A percentile compares a stretch with the other conserved stretches of the same genome.
Conservation (phyloP, 2,329 filamentous ascomycete species). For the Botrytis cinerea region DNA sequence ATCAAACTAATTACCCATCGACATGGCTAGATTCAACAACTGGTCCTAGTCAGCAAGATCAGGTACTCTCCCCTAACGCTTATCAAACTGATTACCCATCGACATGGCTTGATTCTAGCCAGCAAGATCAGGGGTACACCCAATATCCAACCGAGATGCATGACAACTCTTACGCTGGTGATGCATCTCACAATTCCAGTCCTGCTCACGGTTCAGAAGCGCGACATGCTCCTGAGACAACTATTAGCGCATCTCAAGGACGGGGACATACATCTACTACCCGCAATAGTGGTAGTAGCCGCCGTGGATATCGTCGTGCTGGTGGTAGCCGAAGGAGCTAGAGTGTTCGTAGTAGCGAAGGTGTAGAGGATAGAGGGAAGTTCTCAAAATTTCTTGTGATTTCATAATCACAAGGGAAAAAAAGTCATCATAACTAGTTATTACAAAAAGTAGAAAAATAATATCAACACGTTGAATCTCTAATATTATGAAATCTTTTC, state of each 20-base stretch:
- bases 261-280: neutral
- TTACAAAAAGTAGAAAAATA: no score
- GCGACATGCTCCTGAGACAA: neutral
- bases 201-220: neutral
- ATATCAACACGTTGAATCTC: no score
- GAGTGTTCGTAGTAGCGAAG: neutral
- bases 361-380: neutral
- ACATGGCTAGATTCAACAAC: neutral
- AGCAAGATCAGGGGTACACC: neutral
- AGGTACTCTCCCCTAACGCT: neutral
- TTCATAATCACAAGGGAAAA: neutral
- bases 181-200: neutral
- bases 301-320: fast-evolving
- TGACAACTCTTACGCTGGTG: neutral
- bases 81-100: neutral
- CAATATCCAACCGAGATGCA: neutral
- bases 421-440: no score
- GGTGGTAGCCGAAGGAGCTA: neutral
- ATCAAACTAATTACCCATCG: neutral
- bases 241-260: neutral
- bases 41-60: neutral
- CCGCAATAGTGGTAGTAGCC: neutral
- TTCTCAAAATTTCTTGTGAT: neutral
- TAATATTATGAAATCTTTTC: neutral
- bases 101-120: neutral